These are phyloP conservation scores for Phaeosphaeriaceae sp. DNA, from an alignment of 2,329 filamentous ascomycete species.

Conservation along the genomic window DNA sequence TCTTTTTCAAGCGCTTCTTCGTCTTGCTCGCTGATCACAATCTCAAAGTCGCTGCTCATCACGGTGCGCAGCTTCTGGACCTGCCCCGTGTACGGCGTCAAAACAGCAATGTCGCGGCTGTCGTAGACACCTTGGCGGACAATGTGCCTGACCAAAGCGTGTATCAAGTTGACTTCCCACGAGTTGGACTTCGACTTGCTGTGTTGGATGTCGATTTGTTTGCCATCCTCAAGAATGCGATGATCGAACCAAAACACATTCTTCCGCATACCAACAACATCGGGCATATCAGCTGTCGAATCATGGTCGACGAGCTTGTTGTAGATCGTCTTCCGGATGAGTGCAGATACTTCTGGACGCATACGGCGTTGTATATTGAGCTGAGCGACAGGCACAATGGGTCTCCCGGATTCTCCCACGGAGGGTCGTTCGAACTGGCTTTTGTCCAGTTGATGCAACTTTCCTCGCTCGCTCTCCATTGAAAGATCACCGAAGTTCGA, in stretches of 20 bases:
- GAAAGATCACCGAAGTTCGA: constrained; percentile 62
- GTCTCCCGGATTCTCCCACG: constrained; percentile 25
- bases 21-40: constrained; percentile 72
- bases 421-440: constrained; percentile 70
- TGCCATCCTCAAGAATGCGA: constrained; percentile 52
- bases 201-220: constrained; percentile 15
- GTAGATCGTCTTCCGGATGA: constrained; percentile 68
- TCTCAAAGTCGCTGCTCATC: constrained; percentile 62
- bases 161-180: constrained; percentile 71
- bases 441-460: constrained; percentile 63
- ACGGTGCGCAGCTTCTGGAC: constrained; percentile 59
- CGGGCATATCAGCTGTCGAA: constrained; percentile 49
- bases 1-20: constrained; percentile 57
- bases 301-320: constrained; percentile 62
- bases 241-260: constrained; percentile 72
- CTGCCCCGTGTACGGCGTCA: constrained; percentile 72
- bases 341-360: constrained; percentile 67
- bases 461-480: constrained; percentile 58
- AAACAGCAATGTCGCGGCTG: constrained; percentile 70
- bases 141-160: constrained; percentile 70
- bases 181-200: constrained; percentile 61
- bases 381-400: constrained; percentile 32
- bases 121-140: constrained; percentile 70
- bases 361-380: constrained; percentile 71
- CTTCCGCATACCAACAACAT: constrained; percentile 62